Conservation (phyloP, 2,329 filamentous ascomycete species). For the Cercospora sp. region DNA sequence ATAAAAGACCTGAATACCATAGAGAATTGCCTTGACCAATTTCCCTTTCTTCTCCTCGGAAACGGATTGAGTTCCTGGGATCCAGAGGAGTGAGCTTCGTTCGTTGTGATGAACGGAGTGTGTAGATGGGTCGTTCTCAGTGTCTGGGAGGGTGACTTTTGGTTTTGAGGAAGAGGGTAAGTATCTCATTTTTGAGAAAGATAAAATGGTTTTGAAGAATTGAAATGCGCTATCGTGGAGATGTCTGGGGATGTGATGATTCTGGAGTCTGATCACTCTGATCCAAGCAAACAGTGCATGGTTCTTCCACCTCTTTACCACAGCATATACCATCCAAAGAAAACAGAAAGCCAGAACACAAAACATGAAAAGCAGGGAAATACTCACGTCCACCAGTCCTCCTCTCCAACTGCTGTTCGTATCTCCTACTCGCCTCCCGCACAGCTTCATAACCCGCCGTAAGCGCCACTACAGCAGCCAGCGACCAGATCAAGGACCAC, state of each 20-base stretch:
- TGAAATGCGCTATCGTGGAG: too few species aligned
- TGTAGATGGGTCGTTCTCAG: background rate
- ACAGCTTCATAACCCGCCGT: conserved; percentile 92
- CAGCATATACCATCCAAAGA: background rate
- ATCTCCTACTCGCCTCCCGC: conserved; percentile 72
- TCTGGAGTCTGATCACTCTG: background rate
- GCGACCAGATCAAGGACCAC: conserved; percentile 73
- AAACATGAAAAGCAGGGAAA: background rate
- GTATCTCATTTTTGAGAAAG: background rate
- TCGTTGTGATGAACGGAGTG: conserved; percentile 35
- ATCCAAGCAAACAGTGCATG: background rate
- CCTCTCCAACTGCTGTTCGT: conserved; percentile 61
- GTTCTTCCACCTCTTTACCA: background rate
- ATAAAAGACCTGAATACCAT: conserved; percentile 94
- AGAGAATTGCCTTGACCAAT: conserved; percentile 77
- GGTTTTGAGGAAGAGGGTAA: background rate
- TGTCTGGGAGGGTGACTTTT: background rate
- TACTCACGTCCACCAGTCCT: conserved; percentile 48
- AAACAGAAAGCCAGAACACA: background rate
- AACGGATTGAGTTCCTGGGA: conserved; percentile 40
- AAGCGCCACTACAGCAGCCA: conserved; percentile 77
- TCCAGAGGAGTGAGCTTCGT: conserved; percentile 67
- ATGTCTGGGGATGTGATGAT: background rate
- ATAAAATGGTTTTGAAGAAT: background rate
- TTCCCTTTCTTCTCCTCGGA: conserved; percentile 64